Evolutionary conservation across 441 rosid genomes (phyloP).

Genomic region (Erodium trifolium): DNA sequence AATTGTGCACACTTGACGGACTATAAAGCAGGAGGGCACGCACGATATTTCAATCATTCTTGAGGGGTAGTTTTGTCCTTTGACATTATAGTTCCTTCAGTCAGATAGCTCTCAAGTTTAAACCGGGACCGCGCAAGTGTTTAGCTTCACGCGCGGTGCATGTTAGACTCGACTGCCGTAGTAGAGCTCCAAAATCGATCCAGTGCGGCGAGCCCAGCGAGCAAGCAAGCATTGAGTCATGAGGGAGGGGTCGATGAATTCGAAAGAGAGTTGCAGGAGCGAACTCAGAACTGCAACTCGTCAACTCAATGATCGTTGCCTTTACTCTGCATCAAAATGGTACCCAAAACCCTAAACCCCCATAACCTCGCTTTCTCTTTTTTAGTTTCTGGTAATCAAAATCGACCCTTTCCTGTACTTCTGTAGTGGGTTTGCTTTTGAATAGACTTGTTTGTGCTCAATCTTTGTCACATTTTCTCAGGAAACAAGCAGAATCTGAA

Average conservation of each 20-base stretch:
- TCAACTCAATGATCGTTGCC: conserved; percentile 74
- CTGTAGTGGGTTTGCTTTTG: not conserved
- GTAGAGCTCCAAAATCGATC: no score
- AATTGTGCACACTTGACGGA: not conserved
- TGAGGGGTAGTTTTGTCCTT: not conserved
- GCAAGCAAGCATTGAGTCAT: not conserved
- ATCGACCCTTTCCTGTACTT: not conserved
- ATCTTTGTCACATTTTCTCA: not conserved
- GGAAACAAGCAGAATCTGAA: not conserved
- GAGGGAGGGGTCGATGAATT: conserved; percentile 39
- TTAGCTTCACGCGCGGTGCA: no score
- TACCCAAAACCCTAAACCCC: conserved; percentile 39
- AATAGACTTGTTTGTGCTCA: not conserved
- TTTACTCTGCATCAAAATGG: conserved; percentile 89
- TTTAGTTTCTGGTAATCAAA: not conserved
- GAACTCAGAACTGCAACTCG: conserved; percentile 73
- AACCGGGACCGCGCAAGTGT: no score
- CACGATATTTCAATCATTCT: not conserved
- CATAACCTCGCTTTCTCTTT: not conserved
- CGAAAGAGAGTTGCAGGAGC: conserved; percentile 67
- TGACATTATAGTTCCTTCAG: not conserved
- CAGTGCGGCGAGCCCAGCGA: no score
- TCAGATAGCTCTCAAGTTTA: no score
- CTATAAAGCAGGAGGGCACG: not conserved
- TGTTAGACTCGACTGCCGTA: no score